Evolutionary conservation across 2,329 filamentous ascomycete genomes (phyloP), one percentile per base, ranked within the genome.

Genomic region (Colletotrichum godetiae): DNA sequence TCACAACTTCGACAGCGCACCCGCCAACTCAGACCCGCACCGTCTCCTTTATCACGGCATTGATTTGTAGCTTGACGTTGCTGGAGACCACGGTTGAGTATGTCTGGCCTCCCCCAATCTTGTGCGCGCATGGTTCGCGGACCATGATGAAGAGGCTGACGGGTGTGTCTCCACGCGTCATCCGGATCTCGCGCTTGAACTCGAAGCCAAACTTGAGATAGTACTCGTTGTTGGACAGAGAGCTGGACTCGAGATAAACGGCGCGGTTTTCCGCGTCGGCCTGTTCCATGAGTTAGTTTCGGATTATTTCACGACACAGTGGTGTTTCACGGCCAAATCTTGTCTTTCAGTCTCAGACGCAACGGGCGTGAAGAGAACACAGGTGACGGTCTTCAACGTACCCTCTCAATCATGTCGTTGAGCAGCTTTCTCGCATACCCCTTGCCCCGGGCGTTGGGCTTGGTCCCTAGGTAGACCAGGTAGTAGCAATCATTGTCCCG

Each of bases 101-200:
- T 75, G 67, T 69, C 66, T 73, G 53, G 19, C 52, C 52, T 5
- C 55, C 49, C 27, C 61, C 68, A 63, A 80, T 78, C 67, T 76
- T 76, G 60, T 76, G 76, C 55, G 76, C 72, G 78, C 84, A 84
- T 64, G 93, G 93, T 86, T 95, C 92, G 73, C 94, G 88, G 65
- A 96, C 92, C 94, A 97, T 97, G 83, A 95, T 93, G 79, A 93
- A 92, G 81, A 96, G 84, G 71, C 86, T 86, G 62, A 95, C 88
- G 33, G 92, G 89, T 73, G 87, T 85, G 33, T 82, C 81, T 11
- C 86, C 90, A 62, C 91, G 85, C 78, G 87, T 84, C 77, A 95
- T 84, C 79, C 88, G 86, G 76, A 96, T 89, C 77, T 91, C 88
- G 78, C 88, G 88, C 79, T 87, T 88, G 76, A 88, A 81, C 80